These are phyloP conservation scores for Debaryomycetaceae sp. DNA, from an alignment of 1,139 yeast genomes.

Conservation along the genomic window DNA sequence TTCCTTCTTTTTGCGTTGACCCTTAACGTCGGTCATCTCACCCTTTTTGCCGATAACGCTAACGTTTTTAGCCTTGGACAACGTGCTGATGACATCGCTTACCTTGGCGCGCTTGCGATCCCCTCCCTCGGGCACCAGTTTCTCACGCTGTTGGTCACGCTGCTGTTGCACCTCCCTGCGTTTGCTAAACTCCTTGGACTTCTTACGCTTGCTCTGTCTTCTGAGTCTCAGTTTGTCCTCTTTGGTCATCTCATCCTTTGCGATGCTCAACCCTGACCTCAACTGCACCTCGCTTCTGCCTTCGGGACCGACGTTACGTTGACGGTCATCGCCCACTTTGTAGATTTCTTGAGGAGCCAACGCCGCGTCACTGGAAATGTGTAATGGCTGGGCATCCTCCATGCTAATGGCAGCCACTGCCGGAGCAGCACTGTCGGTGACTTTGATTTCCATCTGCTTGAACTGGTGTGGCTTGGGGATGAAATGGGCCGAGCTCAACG, in stretches of 20 bases:
- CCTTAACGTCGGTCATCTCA: conserved; percentile 67
- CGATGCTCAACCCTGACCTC: conserved; percentile 75
- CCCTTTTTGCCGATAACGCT: conserved; percentile 80
- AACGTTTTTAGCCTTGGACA: conserved; percentile 70
- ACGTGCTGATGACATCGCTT: conserved; percentile 66
- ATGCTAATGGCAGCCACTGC: conserved; percentile 66
- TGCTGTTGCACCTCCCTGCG: conserved; percentile 24
- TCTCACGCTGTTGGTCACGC: conserved; percentile 16
- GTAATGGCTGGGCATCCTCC: conserved; percentile 97
- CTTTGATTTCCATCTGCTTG: conserved; percentile 73
- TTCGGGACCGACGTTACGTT: conserved; percentile 31
- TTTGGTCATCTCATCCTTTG: conserved; percentile 78
- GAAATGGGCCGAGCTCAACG: conserved; percentile 88
- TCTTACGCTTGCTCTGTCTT: conserved; percentile 81
- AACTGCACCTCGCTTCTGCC: conserved; percentile 59
- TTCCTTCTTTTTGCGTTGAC: conserved; percentile 50
- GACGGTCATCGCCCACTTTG: conserved; percentile 49
- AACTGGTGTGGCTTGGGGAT: conserved; percentile 82
- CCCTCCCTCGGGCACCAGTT: conserved; percentile 19
- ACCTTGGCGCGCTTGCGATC: conserved; percentile 50
- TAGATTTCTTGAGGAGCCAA: conserved; percentile 97
- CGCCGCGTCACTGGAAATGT: conserved; percentile 67
- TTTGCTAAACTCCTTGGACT: conserved; percentile 49
- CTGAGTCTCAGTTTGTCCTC: conserved; percentile 87
- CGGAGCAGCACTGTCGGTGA: conserved; percentile 49